Evolutionary conservation across 2,329 filamentous ascomycete genomes (phyloP).

Genomic region (Teratosphaeria zuluensis): DNA sequence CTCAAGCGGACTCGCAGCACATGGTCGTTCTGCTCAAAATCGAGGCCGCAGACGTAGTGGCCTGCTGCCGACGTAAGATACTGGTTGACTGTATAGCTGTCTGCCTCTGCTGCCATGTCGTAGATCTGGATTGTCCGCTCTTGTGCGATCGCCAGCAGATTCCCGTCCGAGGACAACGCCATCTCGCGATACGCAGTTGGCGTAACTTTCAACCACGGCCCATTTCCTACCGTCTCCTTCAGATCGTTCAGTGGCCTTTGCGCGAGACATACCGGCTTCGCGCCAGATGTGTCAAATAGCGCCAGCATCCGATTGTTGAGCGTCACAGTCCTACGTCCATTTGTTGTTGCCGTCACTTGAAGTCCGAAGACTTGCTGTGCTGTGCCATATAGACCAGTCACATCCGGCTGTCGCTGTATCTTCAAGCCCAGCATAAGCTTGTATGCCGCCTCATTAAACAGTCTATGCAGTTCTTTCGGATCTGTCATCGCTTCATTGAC

Average conservation of each 20-base stretch:
- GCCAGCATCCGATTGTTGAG: slow-evolving; percentile 22
- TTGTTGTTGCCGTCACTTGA: slow-evolving; percentile 13
- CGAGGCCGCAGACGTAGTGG: slow-evolving; percentile 26
- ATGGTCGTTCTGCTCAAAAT: slow-evolving; percentile 25
- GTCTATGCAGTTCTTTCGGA: slow-evolving; percentile 13
- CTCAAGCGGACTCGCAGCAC: slow-evolving; percentile 23
- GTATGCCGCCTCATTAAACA: slow-evolving; percentile 23
- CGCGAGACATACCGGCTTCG: slow-evolving; percentile 9
- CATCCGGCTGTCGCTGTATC: slow-evolving; percentile 12
- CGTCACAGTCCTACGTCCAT: slow-evolving; percentile 18
- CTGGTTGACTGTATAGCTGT: slow-evolving; percentile 23
- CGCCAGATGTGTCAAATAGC: slow-evolving; percentile 19
- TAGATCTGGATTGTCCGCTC: slow-evolving; percentile 27
- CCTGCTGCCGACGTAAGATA: slow-evolving; percentile 23
- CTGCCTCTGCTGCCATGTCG: slow-evolving; percentile 19
- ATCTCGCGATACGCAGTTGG: slow-evolving; percentile 21
- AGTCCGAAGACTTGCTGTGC: slow-evolving; percentile 12
- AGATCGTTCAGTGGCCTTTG: slow-evolving; percentile 23
- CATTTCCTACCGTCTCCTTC: slow-evolving; percentile 23
- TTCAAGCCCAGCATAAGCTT: slow-evolving; percentile 23
- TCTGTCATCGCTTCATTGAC: slow-evolving; percentile 11
- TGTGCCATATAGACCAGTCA: slow-evolving; percentile 8
- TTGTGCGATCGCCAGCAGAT: slow-evolving; percentile 24
- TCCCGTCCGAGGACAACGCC: slow-evolving; percentile 22
- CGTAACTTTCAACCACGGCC: slow-evolving; percentile 24